Percentiles rank a stretch among this genome's conserved stretches.
phyloP scores from a whole-genome alignment of 1,284 basidiomycete genomes.

The Malassezia nana region DNA sequence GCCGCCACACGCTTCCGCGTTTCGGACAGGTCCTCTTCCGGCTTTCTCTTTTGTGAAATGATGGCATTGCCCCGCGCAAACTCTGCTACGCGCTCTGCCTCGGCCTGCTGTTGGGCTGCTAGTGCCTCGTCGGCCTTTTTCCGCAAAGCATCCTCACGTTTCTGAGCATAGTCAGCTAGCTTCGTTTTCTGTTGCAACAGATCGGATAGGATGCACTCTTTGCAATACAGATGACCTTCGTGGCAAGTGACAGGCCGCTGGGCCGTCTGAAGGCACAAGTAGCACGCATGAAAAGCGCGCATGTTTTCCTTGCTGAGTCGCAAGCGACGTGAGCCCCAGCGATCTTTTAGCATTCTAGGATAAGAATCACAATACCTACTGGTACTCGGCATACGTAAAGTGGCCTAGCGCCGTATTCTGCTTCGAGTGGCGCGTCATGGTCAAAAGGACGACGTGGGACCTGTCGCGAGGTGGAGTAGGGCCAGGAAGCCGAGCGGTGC shows the following conservation, averaged over 20 bases:
- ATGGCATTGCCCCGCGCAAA: conserved; percentile 1
- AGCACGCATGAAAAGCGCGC: conserved; percentile 16
- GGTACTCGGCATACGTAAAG: conserved; percentile 21
- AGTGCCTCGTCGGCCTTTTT: neutral
- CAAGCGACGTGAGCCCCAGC: conserved; percentile 14
- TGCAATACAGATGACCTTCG: conserved; percentile 17
- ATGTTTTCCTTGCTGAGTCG: conserved; percentile 14
- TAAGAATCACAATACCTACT: conserved; percentile 11
- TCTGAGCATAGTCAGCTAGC: conserved; percentile 2
- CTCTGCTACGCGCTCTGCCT: neutral
- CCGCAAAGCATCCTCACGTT: conserved; percentile 1
- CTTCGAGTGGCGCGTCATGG: conserved; percentile 18
- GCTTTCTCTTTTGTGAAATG: conserved; percentile 8
- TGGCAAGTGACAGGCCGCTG: conserved; percentile 13
- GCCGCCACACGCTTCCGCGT: neutral
- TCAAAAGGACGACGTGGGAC: neutral
- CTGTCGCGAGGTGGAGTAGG: neutral
- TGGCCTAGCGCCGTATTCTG: conserved; percentile 17
- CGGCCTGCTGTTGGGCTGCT: neutral
- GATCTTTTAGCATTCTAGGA: conserved; percentile 17
- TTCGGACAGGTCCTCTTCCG: neutral
- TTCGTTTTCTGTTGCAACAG: conserved; percentile 9
- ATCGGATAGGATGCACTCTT: conserved; percentile 15
- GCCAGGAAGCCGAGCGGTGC: neutral
- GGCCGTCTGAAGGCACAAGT: conserved; percentile 15